Conservation (phyloP, 1,139 yeast genomes). For the Trichomonascaceae sp. region DNA sequence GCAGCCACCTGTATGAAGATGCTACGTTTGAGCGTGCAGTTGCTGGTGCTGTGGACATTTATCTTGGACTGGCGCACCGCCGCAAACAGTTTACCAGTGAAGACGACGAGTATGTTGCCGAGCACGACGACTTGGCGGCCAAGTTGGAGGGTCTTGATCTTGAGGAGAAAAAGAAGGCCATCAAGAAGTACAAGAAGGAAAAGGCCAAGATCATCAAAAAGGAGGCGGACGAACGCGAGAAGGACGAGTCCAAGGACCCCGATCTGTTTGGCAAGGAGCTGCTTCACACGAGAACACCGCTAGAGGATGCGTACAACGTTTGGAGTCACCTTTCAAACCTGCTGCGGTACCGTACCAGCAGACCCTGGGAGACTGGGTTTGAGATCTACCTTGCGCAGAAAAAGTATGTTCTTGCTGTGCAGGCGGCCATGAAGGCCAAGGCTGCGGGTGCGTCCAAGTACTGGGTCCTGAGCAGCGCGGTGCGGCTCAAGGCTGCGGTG, state of each 20-base stretch:
- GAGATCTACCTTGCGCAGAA: slow-evolving; percentile 31
- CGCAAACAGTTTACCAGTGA: slow-evolving; percentile 11
- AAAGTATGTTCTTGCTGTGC: slow-evolving; percentile 35
- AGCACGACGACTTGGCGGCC: not conserved
- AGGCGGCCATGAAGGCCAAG: slow-evolving; percentile 30
- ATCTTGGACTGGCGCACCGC: slow-evolving; percentile 31
- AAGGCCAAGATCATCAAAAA: slow-evolving; percentile 28
- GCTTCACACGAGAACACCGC: slow-evolving; percentile 26
- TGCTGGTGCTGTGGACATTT: slow-evolving; percentile 48
- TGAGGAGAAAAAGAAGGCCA: slow-evolving; percentile 21
- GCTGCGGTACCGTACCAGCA: slow-evolving; percentile 15
- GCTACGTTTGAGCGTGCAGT: slow-evolving; percentile 63
- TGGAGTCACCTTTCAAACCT: slow-evolving; percentile 23
- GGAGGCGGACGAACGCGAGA: slow-evolving; percentile 25
- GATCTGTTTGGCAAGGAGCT: slow-evolving; percentile 34
- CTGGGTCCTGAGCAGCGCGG: slow-evolving; percentile 19
- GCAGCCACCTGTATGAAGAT: slow-evolving; percentile 52
- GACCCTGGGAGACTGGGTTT: slow-evolving; percentile 29
- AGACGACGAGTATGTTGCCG: slow-evolving; percentile 7
- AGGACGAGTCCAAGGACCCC: slow-evolving; percentile 25
- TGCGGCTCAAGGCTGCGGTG: slow-evolving; percentile 16
- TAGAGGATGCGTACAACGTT: slow-evolving; percentile 27
- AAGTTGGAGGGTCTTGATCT: slow-evolving; percentile 17
- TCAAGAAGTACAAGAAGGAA: slow-evolving; percentile 31
- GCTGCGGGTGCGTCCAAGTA: slow-evolving; percentile 17